Percentiles rank a stretch among this genome's conserved stretches.
These are phyloP conservation scores for Fusarium napiforme DNA, from an alignment of 2,329 filamentous ascomycete species.

Conservation along the genomic window DNA sequence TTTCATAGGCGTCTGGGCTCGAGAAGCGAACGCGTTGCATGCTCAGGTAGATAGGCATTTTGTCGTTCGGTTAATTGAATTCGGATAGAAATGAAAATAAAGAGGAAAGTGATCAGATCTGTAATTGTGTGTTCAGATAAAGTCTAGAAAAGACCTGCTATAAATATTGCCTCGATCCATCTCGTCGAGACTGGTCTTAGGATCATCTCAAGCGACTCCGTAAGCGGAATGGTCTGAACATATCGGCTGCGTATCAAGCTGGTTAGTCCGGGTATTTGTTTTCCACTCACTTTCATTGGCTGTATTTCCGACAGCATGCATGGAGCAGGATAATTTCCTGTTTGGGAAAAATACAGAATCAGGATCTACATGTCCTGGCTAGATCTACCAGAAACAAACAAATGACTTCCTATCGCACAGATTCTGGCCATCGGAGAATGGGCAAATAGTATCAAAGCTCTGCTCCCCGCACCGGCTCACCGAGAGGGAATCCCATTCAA, in stretches of 20 bases:
- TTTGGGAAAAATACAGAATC: neutral
- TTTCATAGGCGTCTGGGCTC: slow-evolving; percentile 27
- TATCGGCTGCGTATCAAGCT: neutral
- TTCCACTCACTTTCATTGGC: neutral
- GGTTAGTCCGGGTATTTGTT: neutral
- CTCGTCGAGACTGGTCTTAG: neutral
- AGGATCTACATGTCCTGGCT: neutral
- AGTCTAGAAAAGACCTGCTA: neutral
- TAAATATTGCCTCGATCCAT: neutral
- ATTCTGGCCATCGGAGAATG: neutral
- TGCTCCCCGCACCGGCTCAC: neutral
- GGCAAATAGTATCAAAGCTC: neutral
- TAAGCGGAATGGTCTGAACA: neutral
- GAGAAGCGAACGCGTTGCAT: slow-evolving; percentile 29
- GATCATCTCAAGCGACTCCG: rapidly evolving
- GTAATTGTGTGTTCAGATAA: rapidly evolving
- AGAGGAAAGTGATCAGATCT: rapidly evolving
- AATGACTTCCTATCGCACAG: rapidly evolving
- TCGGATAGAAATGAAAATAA: neutral
- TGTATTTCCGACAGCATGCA: neutral
- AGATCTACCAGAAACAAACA: neutral
- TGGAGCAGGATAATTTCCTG: neutral
- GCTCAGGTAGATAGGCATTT: slow-evolving; percentile 24
- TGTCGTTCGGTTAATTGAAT: rapidly evolving
- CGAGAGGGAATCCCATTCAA: rapidly evolving